These are phyloP conservation scores for Stevia rebaudiana DNA, from an alignment of 140 eudicot species.

Conservation along the genomic window DNA sequence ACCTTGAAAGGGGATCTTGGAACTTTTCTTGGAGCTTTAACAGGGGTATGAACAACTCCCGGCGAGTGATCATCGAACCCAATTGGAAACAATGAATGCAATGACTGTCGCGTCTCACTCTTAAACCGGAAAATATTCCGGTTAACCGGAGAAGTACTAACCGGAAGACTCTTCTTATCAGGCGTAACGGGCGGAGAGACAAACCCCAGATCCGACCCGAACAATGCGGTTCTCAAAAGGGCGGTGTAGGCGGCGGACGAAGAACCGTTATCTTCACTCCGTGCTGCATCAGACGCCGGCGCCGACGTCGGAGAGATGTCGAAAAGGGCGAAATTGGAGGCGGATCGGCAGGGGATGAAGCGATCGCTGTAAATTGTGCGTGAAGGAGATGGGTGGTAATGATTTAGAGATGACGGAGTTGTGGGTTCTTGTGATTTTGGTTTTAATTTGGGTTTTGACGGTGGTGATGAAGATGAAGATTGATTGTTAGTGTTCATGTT, in stretches of 20 bases:
- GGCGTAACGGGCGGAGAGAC: constrained; percentile 55
- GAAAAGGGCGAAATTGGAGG: too few species aligned
- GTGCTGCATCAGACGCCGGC: constrained; percentile 8
- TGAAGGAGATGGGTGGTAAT: too few species aligned
- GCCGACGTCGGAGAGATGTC: too few species aligned
- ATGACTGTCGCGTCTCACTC: constrained; percentile 54
- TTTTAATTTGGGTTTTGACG: too few species aligned
- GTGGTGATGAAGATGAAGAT: too few species aligned
- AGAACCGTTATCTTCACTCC: constrained; percentile 15
- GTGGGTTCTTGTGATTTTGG: too few species aligned
- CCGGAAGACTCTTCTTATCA: constrained; percentile 30
- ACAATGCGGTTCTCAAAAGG: constrained; percentile 60
- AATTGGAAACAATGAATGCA: constrained; percentile 57
- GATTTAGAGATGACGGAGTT: too few species aligned
- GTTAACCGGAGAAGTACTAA: constrained; percentile 21
- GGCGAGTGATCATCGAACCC: constrained; percentile 62
- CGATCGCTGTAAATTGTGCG: too few species aligned
- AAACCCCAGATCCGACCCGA: constrained; percentile 64
- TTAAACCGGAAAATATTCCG: constrained; percentile 72
- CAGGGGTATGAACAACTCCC: constrained; percentile 63
- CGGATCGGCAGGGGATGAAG: too few species aligned
- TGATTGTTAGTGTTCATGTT: too few species aligned
- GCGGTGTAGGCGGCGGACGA: constrained; percentile 60
- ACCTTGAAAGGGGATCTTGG: constrained; percentile 91
- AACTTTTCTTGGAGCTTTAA: constrained; percentile 73